phyloP scores from a whole-genome alignment of 2,329 filamentous ascomycete species.

The Thelonectria rubi region DNA sequence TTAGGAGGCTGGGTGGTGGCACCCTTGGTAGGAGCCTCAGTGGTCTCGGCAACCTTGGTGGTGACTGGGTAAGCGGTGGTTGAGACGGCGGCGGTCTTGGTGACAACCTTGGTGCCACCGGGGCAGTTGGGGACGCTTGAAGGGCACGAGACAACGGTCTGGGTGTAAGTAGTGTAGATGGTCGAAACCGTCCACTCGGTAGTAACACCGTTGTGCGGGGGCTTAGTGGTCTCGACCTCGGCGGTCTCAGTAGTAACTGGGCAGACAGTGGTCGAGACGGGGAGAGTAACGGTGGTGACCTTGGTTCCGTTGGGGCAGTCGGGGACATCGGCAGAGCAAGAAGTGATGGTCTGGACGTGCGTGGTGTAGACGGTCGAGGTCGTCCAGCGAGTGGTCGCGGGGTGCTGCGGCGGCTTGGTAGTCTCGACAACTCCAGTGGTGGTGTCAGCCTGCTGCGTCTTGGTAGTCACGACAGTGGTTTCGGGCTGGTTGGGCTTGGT shows the following conservation, averaged over 20 bases:
- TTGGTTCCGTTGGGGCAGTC: slow-evolving; percentile 42
- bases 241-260: not conserved
- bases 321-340: slow-evolving; percentile 43
- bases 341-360: slow-evolving; percentile 40
- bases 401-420: slow-evolving; percentile 23
- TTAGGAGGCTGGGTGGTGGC: slow-evolving; percentile 1
- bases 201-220: too few species aligned
- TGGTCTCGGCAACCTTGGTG: slow-evolving; percentile 1
- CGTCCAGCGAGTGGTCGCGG: slow-evolving; percentile 30
- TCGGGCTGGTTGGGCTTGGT: not conserved
- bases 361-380: slow-evolving; percentile 48
- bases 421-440: slow-evolving; percentile 15
- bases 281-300: slow-evolving; percentile 14
- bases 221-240: too few species aligned
- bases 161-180: slow-evolving; percentile 33
- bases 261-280: slow-evolving; percentile 1
- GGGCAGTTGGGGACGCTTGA: slow-evolving; percentile 35
- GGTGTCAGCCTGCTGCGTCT: slow-evolving; percentile 5
- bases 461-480: not conserved
- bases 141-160: slow-evolving; percentile 24
- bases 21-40: too few species aligned
- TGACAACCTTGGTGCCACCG: not conserved
- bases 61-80: slow-evolving; percentile 39
- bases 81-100: slow-evolving; percentile 36
- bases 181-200: slow-evolving; percentile 19